A percentile compares a stretch with the other conserved stretches of the same genome.
phyloP scores from a whole-genome alignment of 2,329 filamentous ascomycete species.

The Penicillium sp. region DNA sequence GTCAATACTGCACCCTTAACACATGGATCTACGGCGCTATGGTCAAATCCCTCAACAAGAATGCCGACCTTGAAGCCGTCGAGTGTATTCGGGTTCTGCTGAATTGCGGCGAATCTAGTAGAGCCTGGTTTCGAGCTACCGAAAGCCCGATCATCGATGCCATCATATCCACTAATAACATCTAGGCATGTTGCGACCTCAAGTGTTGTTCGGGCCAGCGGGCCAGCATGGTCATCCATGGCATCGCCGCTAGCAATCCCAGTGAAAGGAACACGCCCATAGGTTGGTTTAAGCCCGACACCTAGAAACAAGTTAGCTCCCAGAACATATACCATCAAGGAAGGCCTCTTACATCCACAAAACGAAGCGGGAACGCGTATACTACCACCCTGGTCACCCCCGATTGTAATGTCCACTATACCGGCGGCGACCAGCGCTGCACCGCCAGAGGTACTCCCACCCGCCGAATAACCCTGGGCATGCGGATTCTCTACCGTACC shows the following conservation, averaged over 20 bases:
- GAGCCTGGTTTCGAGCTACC: conserved; percentile 27
- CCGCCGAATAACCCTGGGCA: conserved; percentile 29
- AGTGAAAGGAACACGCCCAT: conserved; percentile 53
- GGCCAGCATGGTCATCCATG: conserved; percentile 52
- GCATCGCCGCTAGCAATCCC: conserved; percentile 51
- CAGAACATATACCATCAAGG: neutral
- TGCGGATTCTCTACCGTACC: conserved; percentile 30
- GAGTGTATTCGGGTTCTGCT: conserved; percentile 9
- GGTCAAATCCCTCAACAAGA: conserved; percentile 47
- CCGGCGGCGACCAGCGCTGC: conserved; percentile 28
- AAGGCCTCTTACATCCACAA: conserved; percentile 31
- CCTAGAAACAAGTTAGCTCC: conserved; percentile 9
- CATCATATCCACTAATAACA: conserved; percentile 50
- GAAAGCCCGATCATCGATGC: conserved; percentile 49
- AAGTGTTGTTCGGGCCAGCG: conserved; percentile 42
- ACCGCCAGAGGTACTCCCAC: conserved; percentile 30
- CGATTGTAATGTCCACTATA: conserved; percentile 31
- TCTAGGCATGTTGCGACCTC: conserved; percentile 47
- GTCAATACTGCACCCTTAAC: conserved; percentile 45
- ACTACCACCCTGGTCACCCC: conserved; percentile 35
- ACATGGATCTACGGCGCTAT: conserved; percentile 38
- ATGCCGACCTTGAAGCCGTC: conserved; percentile 40
- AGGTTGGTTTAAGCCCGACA: conserved; percentile 53
- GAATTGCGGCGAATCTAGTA: conserved; percentile 18
- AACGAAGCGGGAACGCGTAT: conserved; percentile 44